These are phyloP conservation scores for Pythium oligandrum DNA, from an alignment of 352 stramenopile genomes.

Conservation along the genomic window DNA sequence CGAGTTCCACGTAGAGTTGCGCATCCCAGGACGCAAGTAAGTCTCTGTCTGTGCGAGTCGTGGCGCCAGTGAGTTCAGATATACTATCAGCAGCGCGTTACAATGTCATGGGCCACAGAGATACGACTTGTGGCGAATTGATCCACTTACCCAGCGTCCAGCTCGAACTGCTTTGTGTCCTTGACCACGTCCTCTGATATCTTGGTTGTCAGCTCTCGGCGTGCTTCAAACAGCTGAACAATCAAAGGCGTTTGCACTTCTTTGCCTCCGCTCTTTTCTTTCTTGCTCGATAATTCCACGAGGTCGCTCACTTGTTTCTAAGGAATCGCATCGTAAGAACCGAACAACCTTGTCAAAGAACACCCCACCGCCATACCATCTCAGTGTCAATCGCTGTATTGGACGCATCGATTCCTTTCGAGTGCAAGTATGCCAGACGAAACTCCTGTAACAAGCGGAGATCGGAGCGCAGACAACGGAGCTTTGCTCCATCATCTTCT, in stretches of 20 bases:
- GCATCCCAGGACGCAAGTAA: constrained; percentile 65
- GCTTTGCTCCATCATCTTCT: constrained; percentile 38
- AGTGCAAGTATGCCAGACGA: constrained; percentile 34
- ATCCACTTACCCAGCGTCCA: constrained; percentile 37
- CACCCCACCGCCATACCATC: too few species aligned
- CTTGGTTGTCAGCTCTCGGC: constrained; percentile 58
- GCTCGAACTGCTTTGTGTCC: constrained; percentile 56
- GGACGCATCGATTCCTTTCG: neutral
- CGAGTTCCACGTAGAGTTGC: constrained; percentile 64
- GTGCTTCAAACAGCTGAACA: constrained; percentile 60
- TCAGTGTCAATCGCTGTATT: too few species aligned
- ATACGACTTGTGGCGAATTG: too few species aligned
- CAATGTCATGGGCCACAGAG: too few species aligned
- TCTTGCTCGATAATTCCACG: constrained; percentile 55
- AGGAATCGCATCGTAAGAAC: neutral
- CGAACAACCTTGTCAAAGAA: too few species aligned
- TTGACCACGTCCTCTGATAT: constrained; percentile 71
- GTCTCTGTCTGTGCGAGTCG: constrained; percentile 17
- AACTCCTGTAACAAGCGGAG: constrained; percentile 63
- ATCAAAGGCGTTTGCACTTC: constrained; percentile 31
- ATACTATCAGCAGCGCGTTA: too few species aligned
- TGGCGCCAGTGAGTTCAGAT: too few species aligned
- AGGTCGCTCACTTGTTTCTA: constrained; percentile 52
- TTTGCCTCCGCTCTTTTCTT: constrained; percentile 53
- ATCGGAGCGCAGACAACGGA: constrained; percentile 29